phyloP scores from a whole-genome alignment of 2,329 filamentous ascomycete species.

The Aspergillus sp. region DNA sequence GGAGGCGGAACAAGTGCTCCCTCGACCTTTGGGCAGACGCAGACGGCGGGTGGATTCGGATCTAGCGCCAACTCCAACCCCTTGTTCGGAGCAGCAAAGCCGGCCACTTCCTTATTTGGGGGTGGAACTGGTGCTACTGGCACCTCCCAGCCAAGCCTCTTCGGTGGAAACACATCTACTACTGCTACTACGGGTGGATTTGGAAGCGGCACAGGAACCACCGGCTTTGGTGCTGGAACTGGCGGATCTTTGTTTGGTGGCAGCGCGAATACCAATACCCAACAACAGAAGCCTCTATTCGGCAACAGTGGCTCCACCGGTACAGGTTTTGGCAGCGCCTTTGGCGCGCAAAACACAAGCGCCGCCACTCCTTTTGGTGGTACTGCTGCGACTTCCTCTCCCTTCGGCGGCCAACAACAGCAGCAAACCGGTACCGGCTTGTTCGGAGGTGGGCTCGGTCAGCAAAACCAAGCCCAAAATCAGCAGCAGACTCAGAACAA shows the following conservation, averaged over 20 bases:
- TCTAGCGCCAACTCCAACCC: constrained; percentile 34
- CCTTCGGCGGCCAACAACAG: constrained; percentile 44
- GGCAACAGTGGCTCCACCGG: constrained; percentile 35
- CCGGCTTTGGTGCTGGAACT: constrained; percentile 30
- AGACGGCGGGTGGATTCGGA: constrained; percentile 44
- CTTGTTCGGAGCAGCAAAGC: constrained; percentile 48
- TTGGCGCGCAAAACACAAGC: constrained; percentile 42
- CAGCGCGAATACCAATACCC: not conserved
- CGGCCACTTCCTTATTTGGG: constrained; percentile 42
- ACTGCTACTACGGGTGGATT: constrained; percentile 34
- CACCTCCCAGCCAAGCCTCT: constrained; percentile 41
- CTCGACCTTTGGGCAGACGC: constrained; percentile 48
- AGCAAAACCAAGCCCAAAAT: constrained; percentile 38
- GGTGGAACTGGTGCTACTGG: constrained; percentile 26
- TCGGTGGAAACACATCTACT: constrained; percentile 43
- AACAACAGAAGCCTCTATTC: constrained; percentile 40
- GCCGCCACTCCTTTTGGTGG: constrained; percentile 38
- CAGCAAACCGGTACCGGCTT: constrained; percentile 34
- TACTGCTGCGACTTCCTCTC: constrained; percentile 39
- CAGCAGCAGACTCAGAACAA: constrained; percentile 40
- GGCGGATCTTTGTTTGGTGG: constrained; percentile 46
- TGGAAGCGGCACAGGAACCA: constrained; percentile 26
- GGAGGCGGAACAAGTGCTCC: constrained; percentile 38
- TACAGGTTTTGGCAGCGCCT: constrained; percentile 38
- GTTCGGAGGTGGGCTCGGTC: constrained; percentile 47